phyloP scores from a whole-genome alignment of 306 rosid species.

The Begonia masoniana region DNA sequence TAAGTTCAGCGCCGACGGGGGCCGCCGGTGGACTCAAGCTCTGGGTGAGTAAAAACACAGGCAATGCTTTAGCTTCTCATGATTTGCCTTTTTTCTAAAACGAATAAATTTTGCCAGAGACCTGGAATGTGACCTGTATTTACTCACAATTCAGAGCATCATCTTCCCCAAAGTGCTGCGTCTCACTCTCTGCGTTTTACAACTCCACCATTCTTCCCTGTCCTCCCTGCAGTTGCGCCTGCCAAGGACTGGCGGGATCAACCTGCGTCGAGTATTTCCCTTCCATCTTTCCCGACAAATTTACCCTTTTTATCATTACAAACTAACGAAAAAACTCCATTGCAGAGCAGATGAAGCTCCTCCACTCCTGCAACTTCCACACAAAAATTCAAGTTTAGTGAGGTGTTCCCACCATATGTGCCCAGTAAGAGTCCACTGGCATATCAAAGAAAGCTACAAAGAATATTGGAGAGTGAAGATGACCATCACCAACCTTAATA shows the following conservation, averaged over 20 bases:
- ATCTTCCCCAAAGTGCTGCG: constrained; percentile 57
- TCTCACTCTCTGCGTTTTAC: constrained; percentile 73
- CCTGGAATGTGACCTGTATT: constrained; percentile 68
- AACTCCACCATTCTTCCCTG: constrained; percentile 47
- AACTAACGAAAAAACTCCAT: constrained; percentile 4
- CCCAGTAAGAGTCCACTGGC: constrained; percentile 78
- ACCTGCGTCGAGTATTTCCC: constrained; percentile 38
- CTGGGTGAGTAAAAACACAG: constrained; percentile 29
- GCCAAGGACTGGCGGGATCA: constrained; percentile 45
- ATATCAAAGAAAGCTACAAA: constrained; percentile 59
- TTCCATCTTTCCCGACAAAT: constrained; percentile 1
- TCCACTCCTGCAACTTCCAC: constrained; percentile 31
- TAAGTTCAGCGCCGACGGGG: constrained; percentile 22
- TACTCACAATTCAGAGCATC: constrained; percentile 59
- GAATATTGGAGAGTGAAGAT: constrained; percentile 74
- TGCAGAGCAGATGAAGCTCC: constrained; percentile 34
- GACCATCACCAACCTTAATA: constrained; percentile 56
- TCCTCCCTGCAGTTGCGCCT: constrained; percentile 63
- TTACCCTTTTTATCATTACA: background rate
- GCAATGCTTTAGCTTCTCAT: background rate
- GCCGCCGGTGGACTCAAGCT: constrained; percentile 46
- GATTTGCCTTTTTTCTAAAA: too few relatives aligned
- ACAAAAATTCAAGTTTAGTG: constrained; percentile 16
- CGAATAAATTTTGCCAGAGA: constrained; percentile 20
- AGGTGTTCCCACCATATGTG: constrained; percentile 71